Base-by-base conservation (phyloP, 1,139 yeast species). In the Pichia cactophila region DNA sequence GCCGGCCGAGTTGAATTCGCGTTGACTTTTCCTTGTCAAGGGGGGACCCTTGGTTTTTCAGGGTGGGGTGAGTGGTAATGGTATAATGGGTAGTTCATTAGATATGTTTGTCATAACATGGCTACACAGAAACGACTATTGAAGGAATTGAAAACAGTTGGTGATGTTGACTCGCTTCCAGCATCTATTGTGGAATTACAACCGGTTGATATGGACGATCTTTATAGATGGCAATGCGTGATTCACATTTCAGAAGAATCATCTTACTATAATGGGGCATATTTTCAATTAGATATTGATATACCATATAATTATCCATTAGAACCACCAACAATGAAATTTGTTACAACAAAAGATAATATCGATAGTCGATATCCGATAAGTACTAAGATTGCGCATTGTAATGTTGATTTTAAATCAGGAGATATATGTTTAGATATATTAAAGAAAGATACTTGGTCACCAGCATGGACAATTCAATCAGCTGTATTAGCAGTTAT, bases 341-440 rank as follows among this genome's bases (percentile, higher is more conserved):
- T 87, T 58, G 37, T 17, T 16, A 28, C 36, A 10, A 40, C 41
- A 2, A 33, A 33, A 4, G 33, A n/a, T 8, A 10, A 14, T 1
- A 23, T 45, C 5, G 9, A 23, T 16, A 16, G 12, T 35, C n/a
- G 44, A 7, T 20, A 45, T 3, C 41, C 40, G n/a, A 42, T 51
- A 33, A 57, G 61, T 45, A 51, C 51, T 26, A 75, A 74, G 12
- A 81, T 86, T 53, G 79, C 83, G 44, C 96, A 87, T 63, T 90
- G 94, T 3, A 87, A 87, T 61, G 78, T 87, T 42, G 78, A 81
- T 58, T 73, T 80, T 51, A 64, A 67, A 29, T 81, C 84, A 0
- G 96, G 96, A 0, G 92, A 84, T 56, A 83, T 87, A 4, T 89
- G 97, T 64, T 68, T 89, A n/a, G 95, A 88, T 62, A 83, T 88